A percentile compares a stretch with the other conserved stretches of the same genome.
Conservation (phyloP, 2,329 filamentous ascomycete species). For the Claviceps digitariae region DNA sequence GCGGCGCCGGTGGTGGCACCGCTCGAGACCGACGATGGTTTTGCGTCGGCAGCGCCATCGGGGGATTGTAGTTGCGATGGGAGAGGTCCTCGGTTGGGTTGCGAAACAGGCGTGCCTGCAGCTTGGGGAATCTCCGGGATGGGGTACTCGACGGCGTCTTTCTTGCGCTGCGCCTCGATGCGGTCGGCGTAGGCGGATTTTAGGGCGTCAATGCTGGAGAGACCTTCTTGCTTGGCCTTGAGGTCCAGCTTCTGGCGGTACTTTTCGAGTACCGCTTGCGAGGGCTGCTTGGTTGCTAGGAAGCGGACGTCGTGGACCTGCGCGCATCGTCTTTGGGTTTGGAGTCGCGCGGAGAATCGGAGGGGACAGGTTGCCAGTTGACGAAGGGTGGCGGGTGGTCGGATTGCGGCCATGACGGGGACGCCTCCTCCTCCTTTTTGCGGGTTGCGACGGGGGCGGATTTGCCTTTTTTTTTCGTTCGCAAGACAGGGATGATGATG, state of each 20-base stretch:
- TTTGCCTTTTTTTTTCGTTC: background rate
- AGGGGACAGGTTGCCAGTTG: conserved; percentile 24
- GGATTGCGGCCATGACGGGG: conserved; percentile 34
- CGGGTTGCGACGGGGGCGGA: background rate
- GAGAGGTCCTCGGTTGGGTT: conserved; percentile 19
- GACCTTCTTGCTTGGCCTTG: conserved; percentile 66
- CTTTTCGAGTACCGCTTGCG: conserved; percentile 61
- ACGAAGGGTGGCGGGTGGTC: conserved; percentile 31
- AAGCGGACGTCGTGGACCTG: conserved; percentile 88
- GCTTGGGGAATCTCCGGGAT: conserved; percentile 23
- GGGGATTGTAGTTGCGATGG: conserved; percentile 10
- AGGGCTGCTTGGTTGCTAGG: conserved; percentile 62
- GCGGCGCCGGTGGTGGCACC: background rate
- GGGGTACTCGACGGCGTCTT: conserved; percentile 42
- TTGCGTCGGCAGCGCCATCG: conserved; percentile 11
- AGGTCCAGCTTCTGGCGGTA: conserved; percentile 74
- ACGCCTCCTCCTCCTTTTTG: background rate
- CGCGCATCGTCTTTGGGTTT: conserved; percentile 67
- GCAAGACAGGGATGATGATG: background rate
- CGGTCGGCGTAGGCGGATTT: conserved; percentile 75
- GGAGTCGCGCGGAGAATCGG: conserved; percentile 19
- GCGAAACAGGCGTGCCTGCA: conserved; percentile 22
- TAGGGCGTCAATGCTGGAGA: conserved; percentile 57
- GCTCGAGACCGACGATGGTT: background rate
- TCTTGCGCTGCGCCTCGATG: conserved; percentile 58